Percentiles rank a stretch among this genome's conserved stretches.
Evolutionary conservation across 1,139 yeast species (phyloP).

Genomic region (Yamadazyma triangularis): DNA sequence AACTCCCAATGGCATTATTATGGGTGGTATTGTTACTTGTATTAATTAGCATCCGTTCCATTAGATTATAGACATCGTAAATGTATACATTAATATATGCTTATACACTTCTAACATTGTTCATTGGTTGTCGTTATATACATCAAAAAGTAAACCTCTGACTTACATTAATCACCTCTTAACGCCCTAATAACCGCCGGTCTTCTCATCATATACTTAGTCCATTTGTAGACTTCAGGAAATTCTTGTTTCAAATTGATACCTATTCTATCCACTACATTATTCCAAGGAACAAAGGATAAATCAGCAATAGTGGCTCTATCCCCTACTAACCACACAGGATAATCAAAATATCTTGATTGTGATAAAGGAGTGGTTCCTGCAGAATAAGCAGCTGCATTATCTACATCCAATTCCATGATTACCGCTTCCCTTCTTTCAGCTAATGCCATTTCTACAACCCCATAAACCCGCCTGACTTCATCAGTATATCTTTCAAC

Average conservation of each 20-base stretch:
- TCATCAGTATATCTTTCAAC: constrained; percentile 90
- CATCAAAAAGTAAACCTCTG: neutral
- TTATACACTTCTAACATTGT: neutral
- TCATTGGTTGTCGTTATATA: neutral
- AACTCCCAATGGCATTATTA: too few species aligned
- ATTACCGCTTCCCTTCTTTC: constrained; percentile 87
- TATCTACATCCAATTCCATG: constrained; percentile 86
- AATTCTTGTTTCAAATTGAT: constrained; percentile 82
- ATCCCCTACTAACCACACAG: constrained; percentile 94
- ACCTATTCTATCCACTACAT: constrained; percentile 89
- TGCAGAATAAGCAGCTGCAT: constrained; percentile 82
- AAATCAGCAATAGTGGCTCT: constrained; percentile 87
- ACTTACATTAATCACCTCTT: constrained; percentile 46
- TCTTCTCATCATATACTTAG: constrained; percentile 85
- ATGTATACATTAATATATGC: too few species aligned
- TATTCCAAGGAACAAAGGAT: constrained; percentile 95
- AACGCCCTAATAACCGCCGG: constrained; percentile 79
- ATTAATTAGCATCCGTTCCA: too few species aligned
- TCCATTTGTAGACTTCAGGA: constrained; percentile 97
- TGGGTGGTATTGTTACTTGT: too few species aligned
- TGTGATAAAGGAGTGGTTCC: constrained; percentile 87
- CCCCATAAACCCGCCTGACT: constrained; percentile 90
- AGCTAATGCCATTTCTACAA: constrained; percentile 91
- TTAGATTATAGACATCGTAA: too few species aligned
- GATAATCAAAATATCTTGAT: constrained; percentile 84